A percentile compares a stretch with the other conserved stretches of the same genome.
Evolutionary conservation across 306 rosid genomes (phyloP).

Genomic region (Cyamopsis tetragonoloba): DNA sequence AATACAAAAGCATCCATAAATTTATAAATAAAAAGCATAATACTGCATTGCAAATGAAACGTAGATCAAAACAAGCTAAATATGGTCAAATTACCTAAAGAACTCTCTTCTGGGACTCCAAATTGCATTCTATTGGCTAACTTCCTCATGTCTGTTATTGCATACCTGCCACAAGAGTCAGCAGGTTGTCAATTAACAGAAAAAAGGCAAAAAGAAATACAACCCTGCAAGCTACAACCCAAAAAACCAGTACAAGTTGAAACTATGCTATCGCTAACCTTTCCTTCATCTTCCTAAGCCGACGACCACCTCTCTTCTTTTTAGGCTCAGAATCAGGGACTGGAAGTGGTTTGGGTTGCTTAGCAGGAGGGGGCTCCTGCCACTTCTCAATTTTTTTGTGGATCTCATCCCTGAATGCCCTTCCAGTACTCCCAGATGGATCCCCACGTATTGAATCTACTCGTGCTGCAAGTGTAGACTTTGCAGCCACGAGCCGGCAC

Average conservation of each 20-base stretch:
- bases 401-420: conserved; percentile 61
- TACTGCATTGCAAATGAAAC: neutral
- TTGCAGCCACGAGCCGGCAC: conserved; percentile 74
- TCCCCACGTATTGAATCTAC: conserved; percentile 91
- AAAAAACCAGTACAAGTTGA: neutral
- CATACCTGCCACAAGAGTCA: conserved; percentile 56
- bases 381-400: conserved; percentile 92
- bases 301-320: conserved; percentile 97
- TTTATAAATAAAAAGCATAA: neutral
- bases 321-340: conserved; percentile 98
- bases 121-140: conserved; percentile 93
- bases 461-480: conserved; percentile 90
- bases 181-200: neutral
- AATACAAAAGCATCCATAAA: neutral
- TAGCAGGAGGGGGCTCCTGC: conserved; percentile 99
- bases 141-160: conserved; percentile 90
- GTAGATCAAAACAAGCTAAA: conserved; percentile 1
- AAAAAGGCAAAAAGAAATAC: neutral
- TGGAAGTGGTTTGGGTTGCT: conserved; percentile 93
- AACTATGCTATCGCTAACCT: conserved; percentile 50
- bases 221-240: neutral
- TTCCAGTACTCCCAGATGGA: conserved; percentile 79
- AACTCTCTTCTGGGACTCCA: conserved; percentile 96
- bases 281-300: conserved; percentile 85
- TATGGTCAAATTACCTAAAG: conserved; percentile 58